These are phyloP conservation scores for Fusarium miscanthi DNA, from an alignment of 2,329 filamentous ascomycete genomes.

Conservation along the genomic window DNA sequence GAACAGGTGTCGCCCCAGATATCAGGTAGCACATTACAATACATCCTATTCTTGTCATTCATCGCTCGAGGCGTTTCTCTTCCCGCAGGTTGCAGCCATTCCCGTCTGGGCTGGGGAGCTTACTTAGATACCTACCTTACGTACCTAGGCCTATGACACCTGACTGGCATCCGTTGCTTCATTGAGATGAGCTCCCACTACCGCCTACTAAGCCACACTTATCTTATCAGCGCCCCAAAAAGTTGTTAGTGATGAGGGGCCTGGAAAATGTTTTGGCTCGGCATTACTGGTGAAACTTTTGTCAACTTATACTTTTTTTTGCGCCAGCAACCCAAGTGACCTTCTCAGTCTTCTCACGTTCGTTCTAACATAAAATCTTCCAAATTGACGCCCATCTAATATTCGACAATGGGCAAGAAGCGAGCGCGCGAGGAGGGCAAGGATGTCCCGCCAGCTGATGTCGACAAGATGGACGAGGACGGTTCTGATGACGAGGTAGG, in stretches of 20 bases:
- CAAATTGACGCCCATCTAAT: not conserved
- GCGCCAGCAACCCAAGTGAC: not conserved
- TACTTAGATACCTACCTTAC: not conserved
- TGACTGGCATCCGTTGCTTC: conserved; percentile 28
- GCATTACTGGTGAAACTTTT: conserved; percentile 25
- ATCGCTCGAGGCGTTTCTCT: not conserved
- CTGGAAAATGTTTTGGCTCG: conserved; percentile 51
- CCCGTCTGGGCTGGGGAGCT: conserved; percentile 12
- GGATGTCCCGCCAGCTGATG: conserved; percentile 53
- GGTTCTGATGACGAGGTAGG: conserved; percentile 66
- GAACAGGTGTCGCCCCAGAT: not conserved
- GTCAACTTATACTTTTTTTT: conserved; percentile 1
- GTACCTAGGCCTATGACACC: conserved; percentile 6
- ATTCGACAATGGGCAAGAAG: conserved; percentile 61
- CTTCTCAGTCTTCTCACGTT: not conserved
- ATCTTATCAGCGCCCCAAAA: conserved; percentile 39
- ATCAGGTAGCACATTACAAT: not conserved
- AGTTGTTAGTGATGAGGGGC: conserved; percentile 57
- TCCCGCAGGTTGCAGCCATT: conserved; percentile 1
- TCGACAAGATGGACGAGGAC: conserved; percentile 63
- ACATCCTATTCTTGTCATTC: not conserved
- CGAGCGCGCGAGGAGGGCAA: conserved; percentile 61
- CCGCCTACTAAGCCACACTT: not conserved
- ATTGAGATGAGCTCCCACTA: conserved; percentile 25
- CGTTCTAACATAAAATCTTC: not conserved